These are phyloP conservation scores for Cornus florida DNA, from an alignment of 148 eudicot species.

Conservation along the genomic window DNA sequence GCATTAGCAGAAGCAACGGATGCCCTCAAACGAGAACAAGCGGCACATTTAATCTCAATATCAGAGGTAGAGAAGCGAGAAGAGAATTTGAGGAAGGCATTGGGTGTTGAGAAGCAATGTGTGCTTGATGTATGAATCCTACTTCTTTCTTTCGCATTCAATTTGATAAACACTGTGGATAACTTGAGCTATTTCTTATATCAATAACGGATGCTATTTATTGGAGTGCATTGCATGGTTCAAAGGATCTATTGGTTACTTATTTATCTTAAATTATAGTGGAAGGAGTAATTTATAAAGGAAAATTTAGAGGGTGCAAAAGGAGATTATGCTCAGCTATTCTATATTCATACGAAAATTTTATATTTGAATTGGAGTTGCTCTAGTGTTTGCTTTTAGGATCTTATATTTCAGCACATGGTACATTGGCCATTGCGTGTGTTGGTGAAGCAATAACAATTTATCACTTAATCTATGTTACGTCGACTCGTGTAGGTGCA, in stretches of 20 bases:
- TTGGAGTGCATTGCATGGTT: constrained; percentile 9
- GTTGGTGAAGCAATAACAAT: neutral
- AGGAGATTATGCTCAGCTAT: neutral
- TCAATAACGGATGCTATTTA: neutral
- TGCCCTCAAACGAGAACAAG: constrained; percentile 72
- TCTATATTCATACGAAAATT: neutral
- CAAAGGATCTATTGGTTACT: neutral
- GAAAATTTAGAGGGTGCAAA: neutral
- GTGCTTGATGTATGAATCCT: constrained; percentile 70
- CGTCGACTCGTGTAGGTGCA: too few species aligned
- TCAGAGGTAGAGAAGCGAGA: constrained; percentile 90
- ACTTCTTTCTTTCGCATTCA: neutral
- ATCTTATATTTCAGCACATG: neutral
- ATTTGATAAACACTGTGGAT: neutral
- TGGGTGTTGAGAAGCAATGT: constrained; percentile 95
- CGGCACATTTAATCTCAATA: constrained; percentile 66
- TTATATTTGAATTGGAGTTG: neutral
- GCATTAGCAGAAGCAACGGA: constrained; percentile 57
- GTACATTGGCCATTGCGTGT: neutral
- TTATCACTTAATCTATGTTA: neutral
- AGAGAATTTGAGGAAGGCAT: constrained; percentile 81
- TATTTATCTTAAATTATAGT: too few species aligned
- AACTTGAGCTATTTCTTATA: neutral
- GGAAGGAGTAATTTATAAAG: neutral
- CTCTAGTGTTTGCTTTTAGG: neutral